A percentile compares a stretch with the other conserved stretches of the same genome.
These are phyloP conservation scores for Aspergillus clavatus DNA, from an alignment of 2,329 filamentous ascomycete genomes.

Conservation along the genomic window DNA sequence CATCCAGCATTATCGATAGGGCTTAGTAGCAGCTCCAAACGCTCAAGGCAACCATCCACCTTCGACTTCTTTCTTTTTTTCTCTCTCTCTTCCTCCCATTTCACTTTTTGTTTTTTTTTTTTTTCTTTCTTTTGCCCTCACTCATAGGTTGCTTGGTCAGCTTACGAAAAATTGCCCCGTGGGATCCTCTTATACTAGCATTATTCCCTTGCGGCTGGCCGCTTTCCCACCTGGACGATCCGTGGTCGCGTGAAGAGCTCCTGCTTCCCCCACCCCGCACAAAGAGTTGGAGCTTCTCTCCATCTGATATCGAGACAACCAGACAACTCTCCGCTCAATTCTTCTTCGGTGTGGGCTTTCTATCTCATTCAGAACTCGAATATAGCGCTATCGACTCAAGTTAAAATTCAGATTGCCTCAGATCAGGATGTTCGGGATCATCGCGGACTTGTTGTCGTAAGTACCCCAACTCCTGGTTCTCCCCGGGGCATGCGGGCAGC, in stretches of 20 bases:
- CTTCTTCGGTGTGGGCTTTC: not conserved
- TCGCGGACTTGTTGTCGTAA: slow-evolving; percentile 73
- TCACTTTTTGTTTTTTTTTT: not conserved
- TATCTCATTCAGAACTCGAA: no score
- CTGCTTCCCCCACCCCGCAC: slow-evolving; percentile 14
- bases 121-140: not conserved
- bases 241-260: slow-evolving; percentile 16
- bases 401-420: no score
- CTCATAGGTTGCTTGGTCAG: no score
- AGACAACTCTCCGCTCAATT: not conserved
- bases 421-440: slow-evolving; percentile 66
- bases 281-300: slow-evolving; percentile 1
- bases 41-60: not conserved
- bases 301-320: slow-evolving; percentile 2
- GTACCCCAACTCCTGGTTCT: slow-evolving; percentile 26
- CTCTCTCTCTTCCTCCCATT: not conserved
- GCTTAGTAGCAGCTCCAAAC: not conserved
- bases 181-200: not conserved
- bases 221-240: slow-evolving; percentile 2
- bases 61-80: not conserved
- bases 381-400: not conserved
- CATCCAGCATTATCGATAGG: not conserved
- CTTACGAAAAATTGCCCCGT: not conserved
- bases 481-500: not conserved
- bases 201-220: slow-evolving; percentile 11